These are phyloP conservation scores for Saccharomycopsis sp. DNA, from an alignment of 805 yeast genomes.

Conservation along the genomic window DNA sequence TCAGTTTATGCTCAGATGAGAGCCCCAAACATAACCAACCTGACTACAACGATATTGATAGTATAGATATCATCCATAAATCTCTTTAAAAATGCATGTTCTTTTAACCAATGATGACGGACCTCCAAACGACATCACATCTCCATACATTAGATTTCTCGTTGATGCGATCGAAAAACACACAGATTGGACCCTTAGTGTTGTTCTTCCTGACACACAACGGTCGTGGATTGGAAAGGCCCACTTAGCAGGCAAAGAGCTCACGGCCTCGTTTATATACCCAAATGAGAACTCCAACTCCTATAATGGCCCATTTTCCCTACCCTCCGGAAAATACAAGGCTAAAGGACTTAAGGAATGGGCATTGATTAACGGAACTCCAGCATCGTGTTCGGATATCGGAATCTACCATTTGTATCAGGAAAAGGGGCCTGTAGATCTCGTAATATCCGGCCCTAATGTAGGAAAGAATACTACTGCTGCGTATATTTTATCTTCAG, in stretches of 20 bases:
- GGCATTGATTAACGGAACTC: constrained; percentile 86
- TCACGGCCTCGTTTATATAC: constrained; percentile 59
- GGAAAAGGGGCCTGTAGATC: constrained; percentile 58
- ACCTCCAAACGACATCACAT: constrained; percentile 69
- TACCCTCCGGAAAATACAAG: constrained; percentile 35
- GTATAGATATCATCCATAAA: too few relatives aligned
- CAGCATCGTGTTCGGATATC: constrained; percentile 91
- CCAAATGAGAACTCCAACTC: constrained; percentile 45
- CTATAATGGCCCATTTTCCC: constrained; percentile 62
- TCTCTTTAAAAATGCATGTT: constrained; percentile 35
- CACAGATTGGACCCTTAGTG: constrained; percentile 81
- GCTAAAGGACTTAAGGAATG: constrained; percentile 54
- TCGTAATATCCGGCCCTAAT: constrained; percentile 92
- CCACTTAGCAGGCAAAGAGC: constrained; percentile 73
- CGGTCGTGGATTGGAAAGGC: constrained; percentile 98
- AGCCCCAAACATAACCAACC: too few relatives aligned
- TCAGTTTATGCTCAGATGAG: too few relatives aligned
- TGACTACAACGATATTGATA: too few relatives aligned
- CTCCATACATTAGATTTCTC: constrained; percentile 81
- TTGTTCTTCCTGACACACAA: constrained; percentile 76
- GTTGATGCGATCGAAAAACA: constrained; percentile 56
- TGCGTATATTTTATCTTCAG: constrained; percentile 81
- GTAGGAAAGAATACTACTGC: constrained; percentile 91
- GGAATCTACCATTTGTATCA: constrained; percentile 69
- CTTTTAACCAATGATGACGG: constrained; percentile 92